A percentile compares a stretch with the other conserved stretches of the same genome.
Conservation (phyloP, 768 basidiomycete genomes). For the Fibroporia radiculosa region DNA sequence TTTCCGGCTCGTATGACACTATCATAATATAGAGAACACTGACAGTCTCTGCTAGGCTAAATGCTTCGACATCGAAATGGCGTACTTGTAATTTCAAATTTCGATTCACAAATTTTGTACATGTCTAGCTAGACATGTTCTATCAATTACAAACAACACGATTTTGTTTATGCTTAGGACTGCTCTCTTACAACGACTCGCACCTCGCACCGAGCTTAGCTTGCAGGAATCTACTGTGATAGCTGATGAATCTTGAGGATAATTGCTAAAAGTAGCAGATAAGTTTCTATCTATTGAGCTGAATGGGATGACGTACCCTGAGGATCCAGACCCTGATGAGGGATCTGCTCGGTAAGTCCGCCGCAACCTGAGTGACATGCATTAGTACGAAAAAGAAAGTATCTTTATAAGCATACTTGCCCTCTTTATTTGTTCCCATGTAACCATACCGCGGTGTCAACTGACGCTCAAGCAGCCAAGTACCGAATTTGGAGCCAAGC, state of each 20-base stretch:
- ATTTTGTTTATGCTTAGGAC: too few species aligned
- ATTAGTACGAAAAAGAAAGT: not conserved
- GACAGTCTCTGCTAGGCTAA: too few species aligned
- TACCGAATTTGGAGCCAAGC: slow-evolving; percentile 79
- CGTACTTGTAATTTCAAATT: too few species aligned
- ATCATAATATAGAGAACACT: too few species aligned
- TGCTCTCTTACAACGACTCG: too few species aligned
- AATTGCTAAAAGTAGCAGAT: slow-evolving; percentile 29
- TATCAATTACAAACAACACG: too few species aligned
- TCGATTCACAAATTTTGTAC: too few species aligned
- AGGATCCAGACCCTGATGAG: slow-evolving; percentile 72
- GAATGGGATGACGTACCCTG: slow-evolving; percentile 38
- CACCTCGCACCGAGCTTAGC: too few species aligned
- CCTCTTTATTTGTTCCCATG: slow-evolving; percentile 73
- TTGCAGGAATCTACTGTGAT: slow-evolving; percentile 20
- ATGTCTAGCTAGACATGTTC: too few species aligned
- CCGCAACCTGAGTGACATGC: slow-evolving; percentile 39
- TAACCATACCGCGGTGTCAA: slow-evolving; percentile 77
- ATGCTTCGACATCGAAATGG: too few species aligned
- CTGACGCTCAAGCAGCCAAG: slow-evolving; percentile 77
- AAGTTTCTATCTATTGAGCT: not conserved
- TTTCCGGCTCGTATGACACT: too few species aligned
- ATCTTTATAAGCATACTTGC: slow-evolving; percentile 8
- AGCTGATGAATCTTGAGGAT: slow-evolving; percentile 37
- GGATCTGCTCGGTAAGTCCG: slow-evolving; percentile 81